phyloP scores from a whole-genome alignment of 495 filamentous ascomycete species.

The Penicillium flavigenum region DNA sequence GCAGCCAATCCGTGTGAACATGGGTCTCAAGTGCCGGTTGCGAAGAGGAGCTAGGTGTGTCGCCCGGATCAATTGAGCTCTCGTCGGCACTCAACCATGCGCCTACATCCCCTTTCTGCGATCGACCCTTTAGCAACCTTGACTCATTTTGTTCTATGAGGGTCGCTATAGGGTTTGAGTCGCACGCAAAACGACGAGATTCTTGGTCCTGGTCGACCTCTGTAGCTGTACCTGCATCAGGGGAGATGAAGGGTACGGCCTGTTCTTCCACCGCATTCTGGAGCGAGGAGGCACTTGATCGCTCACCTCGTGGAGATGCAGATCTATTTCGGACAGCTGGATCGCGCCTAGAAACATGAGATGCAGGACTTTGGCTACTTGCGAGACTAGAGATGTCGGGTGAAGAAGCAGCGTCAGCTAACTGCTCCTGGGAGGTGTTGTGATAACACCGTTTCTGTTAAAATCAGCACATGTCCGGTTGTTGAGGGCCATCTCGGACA shows the following conservation, averaged over 20 bases:
- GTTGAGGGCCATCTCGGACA: background rate
- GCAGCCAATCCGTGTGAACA: constrained; percentile 7
- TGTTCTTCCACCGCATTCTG: background rate
- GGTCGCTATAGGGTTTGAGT: constrained; percentile 26
- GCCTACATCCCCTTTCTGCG: constrained; percentile 23
- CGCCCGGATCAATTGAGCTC: constrained; percentile 1
- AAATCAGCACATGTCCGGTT: background rate
- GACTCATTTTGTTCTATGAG: constrained; percentile 19
- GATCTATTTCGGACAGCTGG: constrained; percentile 6
- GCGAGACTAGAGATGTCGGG: background rate
- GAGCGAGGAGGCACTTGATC: background rate
- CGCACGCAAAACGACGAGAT: constrained; percentile 21
- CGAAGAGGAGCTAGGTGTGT: background rate
- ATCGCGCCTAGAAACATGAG: background rate
- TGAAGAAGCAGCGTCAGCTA: background rate
- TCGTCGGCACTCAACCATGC: constrained; percentile 20
- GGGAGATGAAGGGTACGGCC: too few relatives aligned
- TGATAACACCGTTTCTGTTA: constrained; percentile 29
- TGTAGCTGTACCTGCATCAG: background rate
- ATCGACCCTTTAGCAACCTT: constrained; percentile 18
- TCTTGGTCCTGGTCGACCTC: background rate
- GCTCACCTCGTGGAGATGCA: constrained; percentile 1
- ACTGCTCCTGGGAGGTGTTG: background rate
- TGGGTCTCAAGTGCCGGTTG: background rate
- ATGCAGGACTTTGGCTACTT: background rate